Conservation (phyloP, 768 basidiomycete genomes). For the Gautieria morchelliformis region DNA sequence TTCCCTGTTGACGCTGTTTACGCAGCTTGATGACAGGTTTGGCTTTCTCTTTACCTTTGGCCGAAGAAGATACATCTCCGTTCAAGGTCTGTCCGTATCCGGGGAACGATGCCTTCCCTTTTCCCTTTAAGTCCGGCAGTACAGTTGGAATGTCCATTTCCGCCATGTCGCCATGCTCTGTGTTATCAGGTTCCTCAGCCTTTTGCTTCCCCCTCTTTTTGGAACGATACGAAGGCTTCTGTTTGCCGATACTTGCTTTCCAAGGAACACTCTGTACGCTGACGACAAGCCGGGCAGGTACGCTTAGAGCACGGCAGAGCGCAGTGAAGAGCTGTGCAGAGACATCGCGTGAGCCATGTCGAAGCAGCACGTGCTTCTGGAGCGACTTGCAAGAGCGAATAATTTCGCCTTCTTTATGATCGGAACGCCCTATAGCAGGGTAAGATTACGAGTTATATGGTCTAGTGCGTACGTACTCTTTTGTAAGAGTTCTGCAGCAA, state of each 20-base stretch:
- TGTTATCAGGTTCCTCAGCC: conserved; percentile 16
- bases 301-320: conserved; percentile 73
- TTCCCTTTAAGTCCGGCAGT: conserved; percentile 18
- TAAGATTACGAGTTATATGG: conserved; percentile 17
- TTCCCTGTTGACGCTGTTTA: conserved; percentile 20
- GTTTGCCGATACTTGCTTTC: conserved; percentile 58
- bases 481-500: conserved; percentile 29
- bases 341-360: conserved; percentile 71
- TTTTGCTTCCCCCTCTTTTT: conserved; percentile 26
- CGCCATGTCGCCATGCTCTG: conserved; percentile 25
- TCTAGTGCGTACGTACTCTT: conserved; percentile 17
- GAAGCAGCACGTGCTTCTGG: conserved; percentile 87
- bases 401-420: conserved; percentile 46
- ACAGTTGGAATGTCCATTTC: conserved; percentile 24
- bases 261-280: conserved; percentile 91
- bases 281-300: conserved; percentile 80
- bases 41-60: conserved; percentile 41
- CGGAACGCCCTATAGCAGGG: conserved; percentile 18
- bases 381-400: conserved; percentile 75
- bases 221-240: conserved; percentile 28
- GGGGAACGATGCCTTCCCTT: conserved; percentile 26
- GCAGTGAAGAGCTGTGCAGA: conserved; percentile 89
- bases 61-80: conserved; percentile 18
- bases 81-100: conserved; percentile 30
- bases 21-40: conserved; percentile 49